These are phyloP conservation scores for Nakaseomyces kungkrabaensis DNA, from an alignment of 1,139 yeast genomes.

Conservation along the genomic window DNA sequence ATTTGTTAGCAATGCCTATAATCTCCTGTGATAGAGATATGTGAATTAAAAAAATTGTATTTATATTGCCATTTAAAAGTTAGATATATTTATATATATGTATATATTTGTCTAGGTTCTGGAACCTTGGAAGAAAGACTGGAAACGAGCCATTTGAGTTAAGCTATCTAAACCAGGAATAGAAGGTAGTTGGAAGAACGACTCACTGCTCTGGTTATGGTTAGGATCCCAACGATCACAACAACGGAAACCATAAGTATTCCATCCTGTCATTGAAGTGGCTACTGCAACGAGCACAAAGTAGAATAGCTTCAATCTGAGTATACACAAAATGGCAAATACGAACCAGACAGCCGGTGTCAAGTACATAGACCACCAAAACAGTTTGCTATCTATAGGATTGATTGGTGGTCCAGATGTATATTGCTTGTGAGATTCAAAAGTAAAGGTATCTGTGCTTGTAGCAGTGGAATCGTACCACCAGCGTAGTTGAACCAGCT, in stretches of 20 bases:
- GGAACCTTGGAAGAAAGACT: constrained; percentile 20
- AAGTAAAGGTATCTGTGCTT: constrained; percentile 30
- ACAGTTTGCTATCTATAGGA: constrained; percentile 82
- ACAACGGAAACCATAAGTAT: constrained; percentile 80
- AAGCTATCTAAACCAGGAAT: constrained; percentile 23
- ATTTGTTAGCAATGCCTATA: too few relatives aligned
- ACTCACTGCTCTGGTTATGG: constrained; percentile 6
- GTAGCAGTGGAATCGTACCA: constrained; percentile 54
- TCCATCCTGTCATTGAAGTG: constrained; percentile 60
- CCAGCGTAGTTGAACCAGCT: constrained; percentile 89
- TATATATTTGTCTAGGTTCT: neutral
- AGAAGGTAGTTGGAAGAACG: constrained; percentile 27
- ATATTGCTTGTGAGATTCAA: constrained; percentile 29
- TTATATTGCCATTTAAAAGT: neutral
- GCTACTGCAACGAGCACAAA: constrained; percentile 58
- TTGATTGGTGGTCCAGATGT: constrained; percentile 45
- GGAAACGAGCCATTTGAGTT: constrained; percentile 18
- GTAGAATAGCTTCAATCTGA: constrained; percentile 71
- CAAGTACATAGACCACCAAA: constrained; percentile 71
- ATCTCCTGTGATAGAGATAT: too few relatives aligned
- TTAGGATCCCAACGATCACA: constrained; percentile 60
- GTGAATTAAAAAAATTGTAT: too few relatives aligned
- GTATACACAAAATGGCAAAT: constrained; percentile 63
- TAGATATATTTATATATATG: neutral
- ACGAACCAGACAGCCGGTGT: constrained; percentile 70